Base-by-base conservation (phyloP, 2,329 filamentous ascomycete species). In the Hypoxylon sp. region DNA sequence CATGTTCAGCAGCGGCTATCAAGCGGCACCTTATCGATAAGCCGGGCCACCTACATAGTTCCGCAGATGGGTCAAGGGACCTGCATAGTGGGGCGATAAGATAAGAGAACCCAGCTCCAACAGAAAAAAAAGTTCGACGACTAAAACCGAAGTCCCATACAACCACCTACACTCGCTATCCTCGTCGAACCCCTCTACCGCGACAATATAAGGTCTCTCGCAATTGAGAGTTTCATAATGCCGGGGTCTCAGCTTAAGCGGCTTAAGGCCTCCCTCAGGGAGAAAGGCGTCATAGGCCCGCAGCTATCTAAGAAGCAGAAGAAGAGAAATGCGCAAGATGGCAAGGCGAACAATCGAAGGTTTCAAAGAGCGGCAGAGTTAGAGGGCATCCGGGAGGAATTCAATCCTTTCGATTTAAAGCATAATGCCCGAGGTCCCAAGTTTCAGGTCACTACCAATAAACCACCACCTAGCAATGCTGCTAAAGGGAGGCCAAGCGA, bases 391-490 rank as follows among this genome's bases (percentile, higher is more conserved):
- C 91, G 96, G 76, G 94, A 98, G 75, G 91, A 94, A 72, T 98
- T 98, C 87, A 99, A 99, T 78, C 96, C 96, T 0, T 99, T 99
- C 80, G 96, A 99, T 76, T 88, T 97, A 77, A 96, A 96, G 80
- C 88, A 91, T 63, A 89, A 91, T 41, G 85, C 90, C 1, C 87
- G 91, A 64, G 91, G 90, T 0, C 89, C 89, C 61, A 98, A 98
- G 75, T 97, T 97, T 70, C 90, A 95, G 45, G 90, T 94, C 46
- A 94, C 92, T 0, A 94, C 86, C 56, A 88, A 87, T 68, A 87
- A 87, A 62, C 84, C 87, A 5, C 79, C 81, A 11, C 80, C 80
- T 29, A 82, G 82, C 52, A 83, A 83, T 75, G 82, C 84, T 27
- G 82, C 84, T 25, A 88, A 86, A 69, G 85, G 85, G 51, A 86